phyloP scores from a whole-genome alignment of 2,329 filamentous ascomycete species.

The Emmonsiellopsis sp. region DNA sequence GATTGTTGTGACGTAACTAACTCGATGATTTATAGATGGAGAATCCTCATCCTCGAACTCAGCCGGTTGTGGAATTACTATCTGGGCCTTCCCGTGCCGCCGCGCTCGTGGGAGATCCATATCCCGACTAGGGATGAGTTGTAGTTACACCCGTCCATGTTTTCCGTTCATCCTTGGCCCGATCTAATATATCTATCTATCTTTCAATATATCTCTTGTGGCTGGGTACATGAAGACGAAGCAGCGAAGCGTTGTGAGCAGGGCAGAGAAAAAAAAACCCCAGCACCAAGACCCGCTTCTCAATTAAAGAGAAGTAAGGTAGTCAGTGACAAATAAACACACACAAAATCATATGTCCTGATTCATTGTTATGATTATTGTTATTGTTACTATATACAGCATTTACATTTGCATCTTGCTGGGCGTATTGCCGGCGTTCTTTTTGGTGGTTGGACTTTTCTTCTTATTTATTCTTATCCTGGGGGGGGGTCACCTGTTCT shows the following conservation, averaged over 20 bases:
- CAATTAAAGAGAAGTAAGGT: neutral
- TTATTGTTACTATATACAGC: neutral
- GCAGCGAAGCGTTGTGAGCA: too few species aligned
- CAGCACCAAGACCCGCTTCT: too few species aligned
- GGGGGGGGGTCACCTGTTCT: neutral
- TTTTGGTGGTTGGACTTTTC: neutral
- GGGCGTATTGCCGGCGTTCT: neutral
- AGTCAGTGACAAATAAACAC: neutral
- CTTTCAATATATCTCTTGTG: too few species aligned
- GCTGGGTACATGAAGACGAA: too few species aligned
- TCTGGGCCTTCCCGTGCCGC: slow-evolving; percentile 51
- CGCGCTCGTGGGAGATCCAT: slow-evolving; percentile 46
- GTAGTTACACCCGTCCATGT: slow-evolving; percentile 10
- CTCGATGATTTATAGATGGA: slow-evolving; percentile 28
- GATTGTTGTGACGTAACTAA: slow-evolving; percentile 10
- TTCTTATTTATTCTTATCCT: neutral
- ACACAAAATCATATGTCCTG: neutral
- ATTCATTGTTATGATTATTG: neutral
- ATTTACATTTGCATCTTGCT: too few species aligned
- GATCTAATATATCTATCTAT: too few species aligned
- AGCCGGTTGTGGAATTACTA: slow-evolving; percentile 51
- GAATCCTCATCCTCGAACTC: slow-evolving; percentile 45
- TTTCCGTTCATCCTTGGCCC: too few species aligned
- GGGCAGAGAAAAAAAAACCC: too few species aligned
- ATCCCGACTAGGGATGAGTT: slow-evolving; percentile 37